phyloP scores from a whole-genome alignment of 139 green algal species.

The Gonium pectorale region DNA sequence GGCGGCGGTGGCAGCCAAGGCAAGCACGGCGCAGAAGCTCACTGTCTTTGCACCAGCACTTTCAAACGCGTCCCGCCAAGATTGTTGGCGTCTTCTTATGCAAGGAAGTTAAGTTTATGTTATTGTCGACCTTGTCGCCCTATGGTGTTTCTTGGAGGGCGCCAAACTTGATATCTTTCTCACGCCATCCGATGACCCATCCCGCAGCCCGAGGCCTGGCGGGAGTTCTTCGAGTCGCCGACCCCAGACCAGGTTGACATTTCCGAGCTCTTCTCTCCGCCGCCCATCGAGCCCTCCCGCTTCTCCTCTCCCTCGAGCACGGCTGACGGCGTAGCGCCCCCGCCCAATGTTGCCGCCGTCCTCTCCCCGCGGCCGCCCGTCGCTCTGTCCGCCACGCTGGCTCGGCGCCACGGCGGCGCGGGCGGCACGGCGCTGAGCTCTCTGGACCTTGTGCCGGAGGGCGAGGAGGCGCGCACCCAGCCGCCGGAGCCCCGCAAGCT shows the following conservation, averaged over 20 bases:
- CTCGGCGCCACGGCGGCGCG: neutral
- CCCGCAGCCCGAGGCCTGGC: slow-evolving; percentile 39
- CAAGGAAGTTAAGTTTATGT: too few species aligned
- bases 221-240: slow-evolving; percentile 9
- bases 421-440: neutral
- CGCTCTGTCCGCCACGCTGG: neutral
- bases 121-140: too few species aligned
- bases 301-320: too few species aligned
- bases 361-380: neutral
- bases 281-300: neutral
- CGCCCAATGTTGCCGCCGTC: too few species aligned
- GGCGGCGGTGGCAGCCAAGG: neutral
- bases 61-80: neutral
- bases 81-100: too few species aligned
- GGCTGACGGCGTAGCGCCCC: too few species aligned
- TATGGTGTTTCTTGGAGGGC: too few species aligned
- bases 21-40: too few species aligned
- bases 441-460: neutral
- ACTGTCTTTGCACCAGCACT: too few species aligned
- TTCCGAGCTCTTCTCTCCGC: slow-evolving; percentile 3
- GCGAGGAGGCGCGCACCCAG: neutral
- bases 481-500: neutral
- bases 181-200: too few species aligned
- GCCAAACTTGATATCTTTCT: too few species aligned
- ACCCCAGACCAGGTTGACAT: slow-evolving; percentile 14